Evolutionary conservation across 2,329 filamentous ascomycete species (phyloP), one percentile per base, ranked within the genome.

Genomic region (Colletotrichum sp.): DNA sequence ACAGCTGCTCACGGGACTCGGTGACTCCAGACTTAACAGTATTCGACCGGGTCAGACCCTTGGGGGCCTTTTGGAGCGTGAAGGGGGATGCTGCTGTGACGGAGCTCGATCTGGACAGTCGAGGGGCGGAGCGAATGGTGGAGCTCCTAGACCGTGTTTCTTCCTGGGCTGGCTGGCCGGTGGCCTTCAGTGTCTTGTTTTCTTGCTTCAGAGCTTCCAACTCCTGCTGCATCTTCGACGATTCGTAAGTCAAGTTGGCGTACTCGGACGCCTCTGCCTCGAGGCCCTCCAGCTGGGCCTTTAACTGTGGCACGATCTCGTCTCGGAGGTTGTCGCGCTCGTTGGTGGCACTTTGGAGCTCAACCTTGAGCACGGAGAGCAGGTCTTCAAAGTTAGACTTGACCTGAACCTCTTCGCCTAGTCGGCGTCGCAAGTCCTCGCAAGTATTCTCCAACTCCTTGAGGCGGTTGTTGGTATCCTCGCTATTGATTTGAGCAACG

Each of bases 351-450:
- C 92, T 94, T 80, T 96, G 92, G 16, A 99, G 89, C 83, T 99
- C 96, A 28, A 92, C 91, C 79, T 94, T 94, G 79, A 99, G 92
- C 7, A 95, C 96, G 8, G 93, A 92, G 60, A 99, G 89, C 59
- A 99, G 90, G 83, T 98, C 96, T 85, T 99, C 96, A 80, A 99
- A 98, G 83, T 98, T 98, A 81, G 95, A 93, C 84, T 98, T 98
- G 80, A 95, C 92, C 83, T 95, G 92, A 72, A 95, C 92, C 85
- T 99, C 97, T 82, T 99, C 96, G 1, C 91, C 89, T 60, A 99
- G 89, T 79, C 95, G 94, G 79, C 96, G 92, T 78, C 94, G 93
- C 64, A 96, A 90, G 81, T 98, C 95, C 79, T 98, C 96, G 78
- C 98, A 92, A 0, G 92, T 92, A 69, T 86, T 88, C 83, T 98